Base-by-base conservation (phyloP, 2,329 filamentous ascomycete species). In the Cytospora chrysosperma region DNA sequence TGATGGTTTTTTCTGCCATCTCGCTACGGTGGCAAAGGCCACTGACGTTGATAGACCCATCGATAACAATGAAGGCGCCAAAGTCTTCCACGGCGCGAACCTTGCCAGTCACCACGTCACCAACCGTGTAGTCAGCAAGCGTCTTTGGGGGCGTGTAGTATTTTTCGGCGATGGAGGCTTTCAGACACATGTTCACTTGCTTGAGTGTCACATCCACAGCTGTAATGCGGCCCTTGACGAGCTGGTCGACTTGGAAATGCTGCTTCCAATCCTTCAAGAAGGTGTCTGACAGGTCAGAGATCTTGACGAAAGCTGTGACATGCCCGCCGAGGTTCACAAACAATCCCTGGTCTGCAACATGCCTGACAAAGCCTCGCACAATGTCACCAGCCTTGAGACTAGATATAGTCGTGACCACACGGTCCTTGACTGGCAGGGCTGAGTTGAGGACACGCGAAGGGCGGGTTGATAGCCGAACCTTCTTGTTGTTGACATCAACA, bases 221-320 rank as follows among this genome's bases (percentile, higher is more conserved):
- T 54, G 90, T 85, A 65, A 99, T 82, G 68, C 94, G 92, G 58
- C 93, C 95, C 75, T 90, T 92, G 60, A 99, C 92, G 7, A 99
- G 82, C 76, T 98, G 93, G 71, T 96, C 92, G 55, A 94, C 79
- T 70, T 95, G 88, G 77, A 94, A 97, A 52, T 88, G 82, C 40
- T 91, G 86, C 78, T 97, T 96, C 95, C 95, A 99, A 66, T 98
- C 92, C 76, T 98, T 98, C 70, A 99, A 79, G 74, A 88, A 99
- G 9, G 86, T 85, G 74, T 99, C 95, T 0, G 93, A 97, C 17
- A 99, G 82, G 74, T 98, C 93, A 12, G 90, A 86, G 59, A 98
- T 89, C 69, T 91, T 89, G 55, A 97, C 90, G 71, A 93, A 89
- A 0, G 88, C 93, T 56, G 90, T 91, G 21, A 97, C 83, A 67